Evolutionary conservation across 225 moss, liverwort and hornwort species (phyloP), one percentile per base, ranked within the genome.

Genomic region (Climacium dendroides): DNA sequence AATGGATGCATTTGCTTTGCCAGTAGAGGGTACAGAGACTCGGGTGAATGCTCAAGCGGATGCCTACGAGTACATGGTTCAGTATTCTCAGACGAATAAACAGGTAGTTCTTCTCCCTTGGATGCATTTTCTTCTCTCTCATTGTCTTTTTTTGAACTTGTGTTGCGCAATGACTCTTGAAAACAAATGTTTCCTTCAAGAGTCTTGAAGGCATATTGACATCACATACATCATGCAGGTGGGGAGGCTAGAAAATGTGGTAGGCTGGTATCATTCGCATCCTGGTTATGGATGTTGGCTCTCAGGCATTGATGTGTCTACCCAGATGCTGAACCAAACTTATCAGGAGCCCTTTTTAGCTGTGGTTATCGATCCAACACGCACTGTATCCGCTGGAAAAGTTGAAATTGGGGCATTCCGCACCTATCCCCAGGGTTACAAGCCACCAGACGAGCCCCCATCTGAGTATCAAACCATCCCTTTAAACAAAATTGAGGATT

Each of bases 241-340:
- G 74, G 98, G 98, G 59, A 94, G 98, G 93, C 91, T 95, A 82
- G 98, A 98, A 83, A 96, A 98, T 87, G 98, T 96, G 83, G 96
- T 98, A 45, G 98, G 98, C 25, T 96, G 96, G 98, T 98, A 98
- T 91, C 96, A 98, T 85, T 98, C 96, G 79, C 98, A 98, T 88
- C 98, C 98, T 52, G 98, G 98, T 63, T 98, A 98, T 82, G 98
- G 98, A 74, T 98, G 98, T 89, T 98, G 98, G 98, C 92, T 96
- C 78, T 98, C 98, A 66, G 96, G 98, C 81, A 98, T 97, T 83
- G 87, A 98, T 64, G 96, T 96, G 57, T 96, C 94, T 37, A 98
- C 98, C 37, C 98, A 98, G 89, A 95, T 96, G 95, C 91, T 96
- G 88, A 98, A 96, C 88, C 98, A 98, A 89, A 96, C 94, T 62